These are phyloP conservation scores for Stellera chamaejasme DNA, from an alignment of 345 rosid species.

Conservation along the genomic window DNA sequence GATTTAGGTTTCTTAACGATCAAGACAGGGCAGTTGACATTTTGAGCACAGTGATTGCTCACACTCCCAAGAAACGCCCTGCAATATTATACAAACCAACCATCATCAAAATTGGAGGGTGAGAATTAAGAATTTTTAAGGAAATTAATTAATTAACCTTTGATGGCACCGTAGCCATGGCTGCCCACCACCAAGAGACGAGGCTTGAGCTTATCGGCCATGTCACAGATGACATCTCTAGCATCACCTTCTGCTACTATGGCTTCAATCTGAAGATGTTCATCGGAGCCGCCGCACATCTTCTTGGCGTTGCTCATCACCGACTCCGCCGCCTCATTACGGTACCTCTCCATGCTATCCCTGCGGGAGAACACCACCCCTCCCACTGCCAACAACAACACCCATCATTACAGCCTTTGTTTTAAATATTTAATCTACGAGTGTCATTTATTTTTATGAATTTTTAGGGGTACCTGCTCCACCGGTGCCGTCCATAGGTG, in stretches of 20 bases:
- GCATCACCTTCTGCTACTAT: conserved; percentile 40
- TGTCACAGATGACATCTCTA: conserved; percentile 51
- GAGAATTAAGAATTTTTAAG: too few species aligned
- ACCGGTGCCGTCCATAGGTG: conserved; percentile 46
- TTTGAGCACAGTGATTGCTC: conserved; percentile 59
- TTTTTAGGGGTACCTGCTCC: too few species aligned
- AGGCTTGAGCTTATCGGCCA: conserved; percentile 34
- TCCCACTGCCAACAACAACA: too few species aligned
- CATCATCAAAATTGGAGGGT: too few species aligned
- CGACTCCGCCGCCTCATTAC: conserved; percentile 30
- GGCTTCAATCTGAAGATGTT: conserved; percentile 46
- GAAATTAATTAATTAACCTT: conserved; percentile 29
- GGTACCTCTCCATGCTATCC: conserved; percentile 46
- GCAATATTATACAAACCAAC: neutral
- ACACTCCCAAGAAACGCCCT: conserved; percentile 61
- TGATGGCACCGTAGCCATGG: conserved; percentile 54
- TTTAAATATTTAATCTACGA: too few species aligned
- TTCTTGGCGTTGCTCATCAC: conserved; percentile 41
- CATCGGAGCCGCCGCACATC: conserved; percentile 26
- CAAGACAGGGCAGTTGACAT: conserved; percentile 54
- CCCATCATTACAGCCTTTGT: too few species aligned
- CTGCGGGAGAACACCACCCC: conserved; percentile 53
- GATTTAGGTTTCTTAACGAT: conserved; percentile 48
- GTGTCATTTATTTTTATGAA: too few species aligned
- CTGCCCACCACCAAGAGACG: conserved; percentile 56